Evolutionary conservation across 208 protist species (phyloP), one percentile per base, ranked within the genome.

Genomic region (Leishmania tropica): DNA sequence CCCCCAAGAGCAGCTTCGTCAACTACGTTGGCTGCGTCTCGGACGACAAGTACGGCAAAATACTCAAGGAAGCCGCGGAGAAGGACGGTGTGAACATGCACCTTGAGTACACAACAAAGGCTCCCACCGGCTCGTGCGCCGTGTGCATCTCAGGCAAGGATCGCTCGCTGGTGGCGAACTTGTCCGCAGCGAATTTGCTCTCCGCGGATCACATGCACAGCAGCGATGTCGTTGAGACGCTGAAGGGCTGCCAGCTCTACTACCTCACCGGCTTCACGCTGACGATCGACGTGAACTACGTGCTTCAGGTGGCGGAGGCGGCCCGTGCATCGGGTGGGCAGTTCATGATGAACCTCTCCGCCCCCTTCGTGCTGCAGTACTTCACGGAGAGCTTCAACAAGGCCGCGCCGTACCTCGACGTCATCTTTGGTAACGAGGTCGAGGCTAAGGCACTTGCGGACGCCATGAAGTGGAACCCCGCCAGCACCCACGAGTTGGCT

Each of bases 211-310:
- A 99, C 83, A 91, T 99, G 77, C 62, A 90, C 78, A 95, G 87
- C 75, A 71, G 74, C n/a, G 79, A 80, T 51, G 80, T 84, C 21
- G 11, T 81, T 53, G 76, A 77, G 60, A 87, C 76, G 64, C 45
- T 83, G 74, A 45, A 77, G 71, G 1, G 31, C 60, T 84, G 78
- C 53, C 82, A 94, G 67, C 85, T 99, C 47, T 97, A 94, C 87
- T 99, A 99, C 90, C 88, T 98, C 42, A 93, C 98, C 56, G 97
- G 98, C 78, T 99, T 99, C 87, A 99, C 99, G 74, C 85, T 99
- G 17, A 99, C 98, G 45, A 93, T 99, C 60, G 96, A 97, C 74
- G 86, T 96, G 28, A 87, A 95, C 53, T 92, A 97, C 85, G 90
- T 98, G n/a, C n/a, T 99, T 11, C 67, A 89, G 74, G 93, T 98